Conservation (phyloP, 164 flowering plant genomes). For the Vitis rupestris region DNA sequence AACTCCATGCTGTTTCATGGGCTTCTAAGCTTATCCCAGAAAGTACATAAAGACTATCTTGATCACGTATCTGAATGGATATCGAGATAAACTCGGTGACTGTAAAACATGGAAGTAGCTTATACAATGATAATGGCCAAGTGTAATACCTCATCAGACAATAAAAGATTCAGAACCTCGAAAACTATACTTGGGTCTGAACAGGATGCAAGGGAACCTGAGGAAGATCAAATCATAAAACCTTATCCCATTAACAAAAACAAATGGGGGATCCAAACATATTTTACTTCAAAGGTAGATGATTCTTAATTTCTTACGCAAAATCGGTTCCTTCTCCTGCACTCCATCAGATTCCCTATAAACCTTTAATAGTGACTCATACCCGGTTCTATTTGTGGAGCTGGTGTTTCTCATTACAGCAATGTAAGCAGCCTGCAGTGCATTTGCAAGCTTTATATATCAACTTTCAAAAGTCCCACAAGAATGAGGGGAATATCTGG, state of each 20-base stretch:
- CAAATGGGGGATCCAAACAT: background rate
- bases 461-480: background rate
- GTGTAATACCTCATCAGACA: conserved; percentile 32
- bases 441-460: background rate
- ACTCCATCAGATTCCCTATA: conserved; percentile 24
- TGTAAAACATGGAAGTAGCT: background rate
- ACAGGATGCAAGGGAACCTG: conserved; percentile 30
- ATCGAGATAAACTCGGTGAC: background rate
- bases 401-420: conserved; percentile 28
- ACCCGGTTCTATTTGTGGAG: conserved; percentile 17
- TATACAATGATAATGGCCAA: background rate
- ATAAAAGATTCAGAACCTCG: conserved; percentile 25
- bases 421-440: conserved; percentile 31
- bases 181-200: conserved; percentile 27
- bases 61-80: conserved; percentile 25
- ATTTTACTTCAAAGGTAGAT: conserved; percentile 5
- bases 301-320: background rate
- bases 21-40: conserved; percentile 32
- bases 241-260: background rate
- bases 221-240: background rate
- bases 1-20: conserved; percentile 38
- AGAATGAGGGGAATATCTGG: background rate
- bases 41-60: conserved; percentile 24
- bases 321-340: conserved; percentile 30
- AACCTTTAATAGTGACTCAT: conserved; percentile 23